phyloP scores from a whole-genome alignment of 2,329 filamentous ascomycete genomes.

The Paracoccidioides brasiliensis region DNA sequence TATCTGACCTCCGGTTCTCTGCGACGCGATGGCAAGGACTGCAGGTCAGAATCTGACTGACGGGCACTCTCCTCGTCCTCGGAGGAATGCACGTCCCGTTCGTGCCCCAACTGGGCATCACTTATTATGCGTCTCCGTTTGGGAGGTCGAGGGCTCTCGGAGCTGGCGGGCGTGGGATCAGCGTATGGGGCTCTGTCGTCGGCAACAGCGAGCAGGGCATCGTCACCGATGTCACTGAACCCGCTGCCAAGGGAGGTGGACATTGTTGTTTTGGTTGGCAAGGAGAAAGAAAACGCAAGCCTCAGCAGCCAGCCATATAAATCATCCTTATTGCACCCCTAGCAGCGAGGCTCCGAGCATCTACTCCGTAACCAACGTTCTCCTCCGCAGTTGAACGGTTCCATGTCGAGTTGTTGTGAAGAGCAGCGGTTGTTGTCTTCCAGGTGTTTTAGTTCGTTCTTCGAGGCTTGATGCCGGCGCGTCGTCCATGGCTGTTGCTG shows the following conservation, averaged over 20 bases:
- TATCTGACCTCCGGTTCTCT: conserved; percentile 6
- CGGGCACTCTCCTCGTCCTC: neutral
- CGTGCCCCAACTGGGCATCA: neutral
- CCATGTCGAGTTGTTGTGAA: too few species aligned
- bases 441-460: too few species aligned
- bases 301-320: too few species aligned
- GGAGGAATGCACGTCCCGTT: neutral
- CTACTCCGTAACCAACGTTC: too few species aligned
- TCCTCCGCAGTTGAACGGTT: too few species aligned
- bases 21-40: conserved; percentile 6
- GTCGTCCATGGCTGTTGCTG: too few species aligned
- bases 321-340: too few species aligned
- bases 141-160: conserved; percentile 16
- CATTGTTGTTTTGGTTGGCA: conserved; percentile 15
- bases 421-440: too few species aligned
- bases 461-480: too few species aligned
- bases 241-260: conserved; percentile 18
- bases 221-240: conserved; percentile 21
- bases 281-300: too few species aligned
- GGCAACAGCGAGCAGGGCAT: conserved; percentile 3
- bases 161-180: neutral
- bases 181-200: neutral
- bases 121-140: conserved; percentile 26
- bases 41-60: conserved; percentile 12
- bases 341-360: too few species aligned